phyloP scores from a whole-genome alignment of 192 early-diverging fungal genomes.

The Jimgerdemannia flammicorona region DNA sequence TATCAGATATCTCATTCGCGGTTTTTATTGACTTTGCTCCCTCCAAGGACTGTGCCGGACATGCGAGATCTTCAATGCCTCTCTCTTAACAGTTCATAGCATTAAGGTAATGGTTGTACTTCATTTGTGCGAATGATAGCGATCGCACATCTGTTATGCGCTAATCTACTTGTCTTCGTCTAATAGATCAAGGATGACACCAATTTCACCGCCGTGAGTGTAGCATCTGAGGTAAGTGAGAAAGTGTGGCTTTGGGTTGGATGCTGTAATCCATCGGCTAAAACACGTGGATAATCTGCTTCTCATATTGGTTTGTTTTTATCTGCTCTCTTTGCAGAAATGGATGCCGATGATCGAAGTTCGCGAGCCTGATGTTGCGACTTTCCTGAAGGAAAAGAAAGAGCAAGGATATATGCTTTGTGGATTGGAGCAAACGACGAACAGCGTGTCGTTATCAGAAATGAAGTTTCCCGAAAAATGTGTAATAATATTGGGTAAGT shows the following conservation, averaged over 20 bases:
- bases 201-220: slow-evolving; percentile 41
- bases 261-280: background rate
- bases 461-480: slow-evolving; percentile 54
- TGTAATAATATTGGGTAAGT: slow-evolving; percentile 42
- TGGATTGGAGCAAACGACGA: slow-evolving; percentile 59
- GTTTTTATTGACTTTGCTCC: too few relatives aligned
- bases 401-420: slow-evolving; percentile 45
- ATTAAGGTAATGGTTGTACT: slow-evolving; percentile 23
- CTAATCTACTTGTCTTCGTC: too few relatives aligned
- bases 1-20: too few relatives aligned
- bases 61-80: slow-evolving; percentile 62
- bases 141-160: background rate
- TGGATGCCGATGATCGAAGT: slow-evolving; percentile 60
- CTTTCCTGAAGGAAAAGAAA: slow-evolving; percentile 44
- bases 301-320: background rate
- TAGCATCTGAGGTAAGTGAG: slow-evolving; percentile 41
- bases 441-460: slow-evolving; percentile 40
- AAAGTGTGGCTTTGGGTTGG: too few relatives aligned
- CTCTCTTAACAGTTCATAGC: slow-evolving; percentile 36
- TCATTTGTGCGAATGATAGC: background rate
- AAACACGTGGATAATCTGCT: background rate
- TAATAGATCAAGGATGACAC: slow-evolving; percentile 46
- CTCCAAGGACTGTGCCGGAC: slow-evolving; percentile 37
- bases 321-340: too few relatives aligned
- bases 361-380: slow-evolving; percentile 23